Conservation (phyloP, 352 stramenopile genomes). For the Globisporangium irregulare region DNA sequence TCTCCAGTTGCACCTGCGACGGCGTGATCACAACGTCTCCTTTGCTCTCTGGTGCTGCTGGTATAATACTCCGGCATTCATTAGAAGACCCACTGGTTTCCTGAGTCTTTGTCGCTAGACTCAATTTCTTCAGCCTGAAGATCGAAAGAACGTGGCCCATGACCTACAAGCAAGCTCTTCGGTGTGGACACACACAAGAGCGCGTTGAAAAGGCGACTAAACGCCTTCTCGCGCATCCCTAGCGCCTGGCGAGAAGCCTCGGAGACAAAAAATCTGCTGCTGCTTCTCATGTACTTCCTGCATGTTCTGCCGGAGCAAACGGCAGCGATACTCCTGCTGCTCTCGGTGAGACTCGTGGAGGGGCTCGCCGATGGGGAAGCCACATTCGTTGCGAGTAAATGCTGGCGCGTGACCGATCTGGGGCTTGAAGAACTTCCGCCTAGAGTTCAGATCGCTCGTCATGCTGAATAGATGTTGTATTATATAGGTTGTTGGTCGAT, state of each 20-base stretch:
- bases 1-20: slow-evolving; percentile 30
- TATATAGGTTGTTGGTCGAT: too few species aligned
- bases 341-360: slow-evolving; percentile 66
- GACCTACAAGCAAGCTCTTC: background rate
- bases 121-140: background rate
- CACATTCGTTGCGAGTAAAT: slow-evolving; percentile 70
- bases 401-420: slow-evolving; percentile 56
- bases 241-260: slow-evolving; percentile 54
- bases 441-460: slow-evolving; percentile 44
- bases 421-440: slow-evolving; percentile 64
- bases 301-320: slow-evolving; percentile 40
- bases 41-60: background rate
- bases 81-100: background rate
- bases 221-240: slow-evolving; percentile 54
- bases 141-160: background rate
- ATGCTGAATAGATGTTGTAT: too few species aligned
- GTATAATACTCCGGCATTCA: background rate
- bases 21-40: slow-evolving; percentile 24
- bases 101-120: background rate
- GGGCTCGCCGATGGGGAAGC: slow-evolving; percentile 71
- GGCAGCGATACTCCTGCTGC: slow-evolving; percentile 56
- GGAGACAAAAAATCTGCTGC: slow-evolving; percentile 54
- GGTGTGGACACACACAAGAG: slow-evolving; percentile 20
- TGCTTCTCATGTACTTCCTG: slow-evolving; percentile 39
- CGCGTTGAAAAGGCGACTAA: slow-evolving; percentile 49